These are phyloP conservation scores for Areca catechu DNA, from an alignment of 176 grass and related monocot species.

Conservation along the genomic window DNA sequence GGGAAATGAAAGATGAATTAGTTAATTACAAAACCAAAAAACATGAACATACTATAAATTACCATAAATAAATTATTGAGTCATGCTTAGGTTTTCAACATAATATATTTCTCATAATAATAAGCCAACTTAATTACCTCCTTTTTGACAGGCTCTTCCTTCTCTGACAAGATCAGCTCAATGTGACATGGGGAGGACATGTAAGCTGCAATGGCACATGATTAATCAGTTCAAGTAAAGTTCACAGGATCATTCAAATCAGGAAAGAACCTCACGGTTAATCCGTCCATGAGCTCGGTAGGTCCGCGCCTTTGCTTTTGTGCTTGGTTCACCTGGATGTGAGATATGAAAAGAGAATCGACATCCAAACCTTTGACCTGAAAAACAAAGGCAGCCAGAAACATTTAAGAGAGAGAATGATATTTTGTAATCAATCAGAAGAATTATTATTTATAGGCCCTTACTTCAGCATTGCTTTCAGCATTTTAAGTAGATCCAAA, in stretches of 20 bases:
- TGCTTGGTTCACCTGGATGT: conserved; percentile 70
- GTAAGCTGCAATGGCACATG: conserved; percentile 35
- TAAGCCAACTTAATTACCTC: conserved; percentile 17
- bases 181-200: conserved; percentile 86
- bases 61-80: too few species aligned
- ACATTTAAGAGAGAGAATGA: background rate
- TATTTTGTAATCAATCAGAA: background rate
- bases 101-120: background rate
- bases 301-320: conserved; percentile 60
- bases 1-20: too few species aligned
- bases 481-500: conserved; percentile 81
- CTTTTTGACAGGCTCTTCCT: conserved; percentile 78
- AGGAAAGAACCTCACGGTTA: conserved; percentile 32
- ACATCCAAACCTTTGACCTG: conserved; percentile 66
- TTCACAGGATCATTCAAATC: too few species aligned
- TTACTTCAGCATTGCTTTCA: conserved; percentile 56
- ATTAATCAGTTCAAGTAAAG: background rate
- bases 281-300: conserved; percentile 64
- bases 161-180: conserved; percentile 71
- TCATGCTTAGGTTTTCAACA: background rate
- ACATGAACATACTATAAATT: too few species aligned
- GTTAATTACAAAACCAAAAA: too few species aligned
- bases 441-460: too few species aligned
- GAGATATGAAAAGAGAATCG: conserved; percentile 48
- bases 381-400: background rate